These are phyloP conservation scores for Protomyces arabidopsidicola DNA, from an alignment of 1,139 yeast genomes.

Conservation along the genomic window DNA sequence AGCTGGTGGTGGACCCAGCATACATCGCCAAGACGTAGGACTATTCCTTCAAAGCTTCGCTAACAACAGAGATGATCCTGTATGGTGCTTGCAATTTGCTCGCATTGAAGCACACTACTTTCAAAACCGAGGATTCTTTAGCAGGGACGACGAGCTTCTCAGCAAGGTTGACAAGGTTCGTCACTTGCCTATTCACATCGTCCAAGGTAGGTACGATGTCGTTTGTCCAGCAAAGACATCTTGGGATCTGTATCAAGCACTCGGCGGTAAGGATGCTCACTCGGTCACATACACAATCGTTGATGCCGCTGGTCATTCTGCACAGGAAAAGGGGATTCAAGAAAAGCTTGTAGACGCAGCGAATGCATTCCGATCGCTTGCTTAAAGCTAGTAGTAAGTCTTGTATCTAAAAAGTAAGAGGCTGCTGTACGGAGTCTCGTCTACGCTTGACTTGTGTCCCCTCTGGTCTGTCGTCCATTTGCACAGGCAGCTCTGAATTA, in stretches of 20 bases:
- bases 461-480: background rate
- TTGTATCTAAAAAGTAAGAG: background rate
- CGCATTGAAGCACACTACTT: conserved; percentile 13
- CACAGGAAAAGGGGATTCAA: conserved; percentile 1
- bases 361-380: background rate
- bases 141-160: conserved; percentile 5
- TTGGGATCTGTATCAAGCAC: conserved; percentile 1
- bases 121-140: conserved; percentile 1
- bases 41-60: background rate
- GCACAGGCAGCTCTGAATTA: conserved; percentile 2
- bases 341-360: conserved; percentile 5
- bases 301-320: conserved; percentile 11
- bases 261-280: background rate
- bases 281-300: conserved; percentile 3
- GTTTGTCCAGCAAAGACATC: conserved; percentile 16
- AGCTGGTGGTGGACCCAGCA: conserved; percentile 1
- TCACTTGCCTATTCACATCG: conserved; percentile 3
- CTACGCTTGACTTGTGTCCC: background rate
- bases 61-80: background rate
- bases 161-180: background rate
- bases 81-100: conserved; percentile 3
- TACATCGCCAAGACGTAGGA: conserved; percentile 1
- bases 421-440: background rate
- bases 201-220: conserved; percentile 14
- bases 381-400: background rate